Evolutionary conservation across 2,329 filamentous ascomycete genomes (phyloP).

Genomic region (Teratosphaeria gauchensis): DNA sequence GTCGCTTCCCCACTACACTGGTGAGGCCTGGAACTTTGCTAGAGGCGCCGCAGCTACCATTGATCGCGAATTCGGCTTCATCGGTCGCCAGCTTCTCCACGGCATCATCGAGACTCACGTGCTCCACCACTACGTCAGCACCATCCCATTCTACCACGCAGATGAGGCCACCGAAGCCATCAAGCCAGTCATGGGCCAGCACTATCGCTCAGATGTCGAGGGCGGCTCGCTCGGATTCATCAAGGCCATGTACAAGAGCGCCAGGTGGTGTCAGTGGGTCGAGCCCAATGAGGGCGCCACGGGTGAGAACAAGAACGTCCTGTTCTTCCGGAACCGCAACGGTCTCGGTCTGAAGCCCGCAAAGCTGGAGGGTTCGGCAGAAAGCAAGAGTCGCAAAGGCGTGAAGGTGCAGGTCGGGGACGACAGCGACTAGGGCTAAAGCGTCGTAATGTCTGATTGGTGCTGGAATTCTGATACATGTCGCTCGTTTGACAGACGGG

Average conservation of each 20-base stretch:
- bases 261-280: conserved; percentile 92
- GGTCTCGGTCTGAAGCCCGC: conserved; percentile 58
- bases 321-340: conserved; percentile 95
- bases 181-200: conserved; percentile 85
- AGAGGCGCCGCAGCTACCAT: conserved; percentile 92
- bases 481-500: neutral
- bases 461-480: neutral
- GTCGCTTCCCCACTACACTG: conserved; percentile 81
- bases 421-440: neutral
- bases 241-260: conserved; percentile 67
- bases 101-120: conserved; percentile 97
- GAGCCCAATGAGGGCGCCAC: conserved; percentile 76
- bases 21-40: conserved; percentile 81
- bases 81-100: conserved; percentile 82
- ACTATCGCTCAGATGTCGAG: conserved; percentile 78
- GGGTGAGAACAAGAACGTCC: conserved; percentile 71
- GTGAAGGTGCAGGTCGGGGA: neutral
- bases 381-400: neutral
- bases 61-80: conserved; percentile 93
- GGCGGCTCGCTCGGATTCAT: conserved; percentile 77
- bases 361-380: neutral
- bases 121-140: conserved; percentile 93
- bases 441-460: neutral
- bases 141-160: conserved; percentile 93
- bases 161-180: conserved; percentile 92